Base-by-base conservation (phyloP, 2,329 filamentous ascomycete genomes). In the Xylaria sp. region DNA sequence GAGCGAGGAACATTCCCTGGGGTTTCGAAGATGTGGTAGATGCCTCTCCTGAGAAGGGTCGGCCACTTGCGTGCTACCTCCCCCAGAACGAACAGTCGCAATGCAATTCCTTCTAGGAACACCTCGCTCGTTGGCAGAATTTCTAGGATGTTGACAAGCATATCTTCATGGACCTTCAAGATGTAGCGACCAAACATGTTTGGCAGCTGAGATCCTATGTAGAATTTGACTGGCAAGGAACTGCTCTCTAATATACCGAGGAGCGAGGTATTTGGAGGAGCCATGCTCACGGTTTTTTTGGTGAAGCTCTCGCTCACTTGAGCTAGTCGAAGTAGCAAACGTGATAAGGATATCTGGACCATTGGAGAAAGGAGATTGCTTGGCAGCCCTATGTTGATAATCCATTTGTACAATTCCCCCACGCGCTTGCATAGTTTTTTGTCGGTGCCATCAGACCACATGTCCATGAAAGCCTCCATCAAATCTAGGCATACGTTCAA, bases 21-120 rank as follows among this genome's bases (percentile, higher is more conserved):
- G 0, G 91, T 93, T 78, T 98, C 96, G 73, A 98, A 97, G 25
- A 98, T 94, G 78, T 96, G 92, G 78, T 97, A 99, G 20, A 97
- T 92, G 72, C 93, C 94, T 71, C 92, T 89, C 60, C 94, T 90
- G 50, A 97, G 85, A 23, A 98, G 84, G 0, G 94, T 97, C 67
- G 93, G 90, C 93, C 95, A 98, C 59, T 84, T 82, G 34, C 93
- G 92, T 28, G 92, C 96, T 66, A 99, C 82, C 63, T 89, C 89
- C 1, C 91, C 88, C 12, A 98, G 82, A 9, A 93, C 88, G 69
- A 92, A 87, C 2, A 98, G 82, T 6, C 96, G 90, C 70, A 97
- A 87, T 0, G 93, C 93, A 72, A 98, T 95, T 0, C 94, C 95
- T 79, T 97, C 94, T 13, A 85, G 81, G 79, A 90, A 90, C 36